Evolutionary conservation across 208 protist species (phyloP).

Genomic region (Herpetomonas samuelpessoai): DNA sequence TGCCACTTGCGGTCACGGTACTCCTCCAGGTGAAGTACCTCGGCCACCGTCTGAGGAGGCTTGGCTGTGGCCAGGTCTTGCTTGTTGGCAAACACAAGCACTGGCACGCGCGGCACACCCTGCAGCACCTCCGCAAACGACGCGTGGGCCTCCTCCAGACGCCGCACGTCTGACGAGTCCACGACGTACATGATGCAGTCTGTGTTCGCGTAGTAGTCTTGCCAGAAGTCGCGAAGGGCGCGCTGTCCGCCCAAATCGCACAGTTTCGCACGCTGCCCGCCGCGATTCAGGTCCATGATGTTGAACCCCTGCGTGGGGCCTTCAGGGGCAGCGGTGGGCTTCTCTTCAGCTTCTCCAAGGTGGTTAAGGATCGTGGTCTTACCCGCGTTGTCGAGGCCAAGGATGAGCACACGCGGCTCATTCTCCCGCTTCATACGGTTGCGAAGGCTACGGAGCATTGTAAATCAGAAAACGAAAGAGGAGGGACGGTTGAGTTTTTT

Average conservation of each 20-base stretch:
- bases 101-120: constrained; percentile 94
- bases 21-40: constrained; percentile 76
- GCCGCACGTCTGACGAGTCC: constrained; percentile 91
- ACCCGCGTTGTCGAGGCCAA: constrained; percentile 95
- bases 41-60: constrained; percentile 64
- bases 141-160: constrained; percentile 88
- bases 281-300: constrained; percentile 96
- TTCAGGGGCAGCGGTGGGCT: constrained; percentile 81
- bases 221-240: constrained; percentile 97
- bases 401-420: constrained; percentile 93
- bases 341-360: constrained; percentile 76
- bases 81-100: constrained; percentile 99
- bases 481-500: not conserved
- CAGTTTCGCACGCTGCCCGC: constrained; percentile 95
- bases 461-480: constrained; percentile 8
- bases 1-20: constrained; percentile 95
- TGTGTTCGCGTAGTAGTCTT: constrained; percentile 97
- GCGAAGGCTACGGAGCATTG: constrained; percentile 82
- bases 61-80: constrained; percentile 97
- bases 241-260: constrained; percentile 99
- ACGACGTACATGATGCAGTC: constrained; percentile 98
- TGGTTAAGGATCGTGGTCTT: constrained; percentile 97
- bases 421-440: constrained; percentile 90
- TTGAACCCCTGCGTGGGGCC: constrained; percentile 99
- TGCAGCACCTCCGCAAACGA: constrained; percentile 94